Percentiles rank a stretch among this genome's conserved stretches.
phyloP scores from a whole-genome alignment of 2,329 filamentous ascomycete genomes.

The Scedosporium boydii region DNA sequence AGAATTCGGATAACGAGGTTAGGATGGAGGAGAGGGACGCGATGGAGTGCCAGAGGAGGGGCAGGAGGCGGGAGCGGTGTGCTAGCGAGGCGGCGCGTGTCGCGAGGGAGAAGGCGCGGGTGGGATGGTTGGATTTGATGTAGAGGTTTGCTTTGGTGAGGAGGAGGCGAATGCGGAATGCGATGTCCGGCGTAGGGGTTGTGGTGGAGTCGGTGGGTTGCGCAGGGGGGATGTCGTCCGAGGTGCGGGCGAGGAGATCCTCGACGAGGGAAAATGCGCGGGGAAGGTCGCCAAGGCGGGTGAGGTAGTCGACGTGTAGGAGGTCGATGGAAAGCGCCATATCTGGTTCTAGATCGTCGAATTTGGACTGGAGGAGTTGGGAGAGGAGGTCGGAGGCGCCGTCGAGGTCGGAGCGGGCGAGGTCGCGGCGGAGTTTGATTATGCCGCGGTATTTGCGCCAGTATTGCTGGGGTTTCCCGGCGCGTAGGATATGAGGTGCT shows the following conservation, averaged over 20 bases:
- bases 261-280: conserved; percentile 40
- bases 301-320: conserved; percentile 42
- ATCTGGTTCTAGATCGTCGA: conserved; percentile 42
- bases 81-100: conserved; percentile 68
- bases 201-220: not conserved
- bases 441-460: conserved; percentile 59
- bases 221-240: conserved; percentile 26
- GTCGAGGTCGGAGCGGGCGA: conserved; percentile 46
- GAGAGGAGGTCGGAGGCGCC: conserved; percentile 39
- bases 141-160: conserved; percentile 65
- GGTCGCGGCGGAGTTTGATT: conserved; percentile 52
- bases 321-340: conserved; percentile 40
- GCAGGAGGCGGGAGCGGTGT: conserved; percentile 58
- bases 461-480: conserved; percentile 70
- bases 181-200: conserved; percentile 33
- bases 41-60: conserved; percentile 63
- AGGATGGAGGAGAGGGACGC: conserved; percentile 60
- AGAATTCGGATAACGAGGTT: conserved; percentile 60
- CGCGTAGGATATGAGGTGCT: conserved; percentile 38
- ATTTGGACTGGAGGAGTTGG: conserved; percentile 41
- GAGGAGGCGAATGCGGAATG: conserved; percentile 61
- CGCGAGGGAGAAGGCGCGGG: conserved; percentile 67
- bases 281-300: conserved; percentile 36
- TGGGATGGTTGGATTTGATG: conserved; percentile 55
- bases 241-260: conserved; percentile 27